Evolutionary conservation across 768 basidiomycete genomes (phyloP), one percentile per base, ranked within the genome.

Genomic region (Suillus discolor): DNA sequence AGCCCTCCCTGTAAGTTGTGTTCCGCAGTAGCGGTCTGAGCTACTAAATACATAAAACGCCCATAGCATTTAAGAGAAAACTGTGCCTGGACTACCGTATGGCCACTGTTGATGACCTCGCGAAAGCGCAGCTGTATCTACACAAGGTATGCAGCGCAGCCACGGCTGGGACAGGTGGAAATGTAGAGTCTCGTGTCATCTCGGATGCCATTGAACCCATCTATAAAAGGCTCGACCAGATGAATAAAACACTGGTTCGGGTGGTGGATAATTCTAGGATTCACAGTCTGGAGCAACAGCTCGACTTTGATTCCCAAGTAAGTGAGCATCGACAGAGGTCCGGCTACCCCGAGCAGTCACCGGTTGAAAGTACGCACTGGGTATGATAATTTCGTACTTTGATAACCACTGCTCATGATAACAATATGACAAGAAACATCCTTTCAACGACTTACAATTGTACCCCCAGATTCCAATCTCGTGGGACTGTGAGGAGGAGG

Each of bases 81-180:
- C n/a, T 47, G n/a, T n/a, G 0, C n/a, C 1, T 0, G 11, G 12
- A 47, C 44, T 4, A 4, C 20, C 2, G 20, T 11, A 3, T 3
- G 44, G 5, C 44, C n/a, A 45, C 20, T n/a, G 4, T 7, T 18
- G 6, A n/a, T 4, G 44, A 45, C 44, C 20, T 45, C 44, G 44
- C 20, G 20, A 45, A 45, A n/a, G 44, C 44, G 11, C 44, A 45
- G 9, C 9, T n/a, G 44, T 44, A 44, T 20, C 44, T 44, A 44
- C 8, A 44, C 44, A 8, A 44, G 20, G 44, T 44, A 8, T 44
- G 44, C 18, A 20, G 8, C 8, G 44, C 44, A 44, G 44, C 18
- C 44, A 20, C 20, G 2, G 7, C 44, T n/a, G 44, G 8, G 20
- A 20, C 44, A 45, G 20, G 7, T n/a, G 4, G n/a, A 45, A 20